A percentile compares a stretch with the other conserved stretches of the same genome.
Conservation (phyloP, 371 early-diverging fungal genomes). For the Rhizopus sp. region DNA sequence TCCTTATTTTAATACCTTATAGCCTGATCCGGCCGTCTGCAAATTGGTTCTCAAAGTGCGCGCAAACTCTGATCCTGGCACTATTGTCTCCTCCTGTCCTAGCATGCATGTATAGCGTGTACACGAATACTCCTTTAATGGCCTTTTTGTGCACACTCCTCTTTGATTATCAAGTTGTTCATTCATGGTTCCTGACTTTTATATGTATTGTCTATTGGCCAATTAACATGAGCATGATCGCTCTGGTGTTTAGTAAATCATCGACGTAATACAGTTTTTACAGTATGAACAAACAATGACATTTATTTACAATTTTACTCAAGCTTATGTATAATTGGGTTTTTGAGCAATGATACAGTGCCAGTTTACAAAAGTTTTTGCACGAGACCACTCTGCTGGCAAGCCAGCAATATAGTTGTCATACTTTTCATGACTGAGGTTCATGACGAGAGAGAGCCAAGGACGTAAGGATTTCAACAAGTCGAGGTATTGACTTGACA, state of each 20-base stretch:
- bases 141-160: slow-evolving; percentile 39
- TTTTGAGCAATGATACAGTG: slow-evolving; percentile 49
- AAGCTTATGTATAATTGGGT: slow-evolving; percentile 23
- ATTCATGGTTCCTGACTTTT: slow-evolving; percentile 65
- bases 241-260: slow-evolving; percentile 36
- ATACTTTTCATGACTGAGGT: slow-evolving; percentile 30
- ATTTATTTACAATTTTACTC: not conserved
- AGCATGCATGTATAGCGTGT: slow-evolving; percentile 24
- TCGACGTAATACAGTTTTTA: not conserved
- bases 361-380: slow-evolving; percentile 47
- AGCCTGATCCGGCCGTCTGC: slow-evolving; percentile 53
- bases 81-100: slow-evolving; percentile 60
- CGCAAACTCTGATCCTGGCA: slow-evolving; percentile 46
- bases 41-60: slow-evolving; percentile 15
- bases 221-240: slow-evolving; percentile 59
- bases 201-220: slow-evolving; percentile 70
- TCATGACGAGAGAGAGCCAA: slow-evolving; percentile 42
- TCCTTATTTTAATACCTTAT: slow-evolving; percentile 68
- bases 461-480: slow-evolving; percentile 37
- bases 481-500: slow-evolving; percentile 39
- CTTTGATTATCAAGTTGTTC: slow-evolving; percentile 60
- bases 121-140: slow-evolving; percentile 27
- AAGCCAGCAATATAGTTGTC: slow-evolving; percentile 31
- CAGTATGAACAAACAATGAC: not conserved
- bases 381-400: slow-evolving; percentile 41